Evolutionary conservation across 2,329 filamentous ascomycete genomes (phyloP).

Genomic region (Lachnellula subtilissima): DNA sequence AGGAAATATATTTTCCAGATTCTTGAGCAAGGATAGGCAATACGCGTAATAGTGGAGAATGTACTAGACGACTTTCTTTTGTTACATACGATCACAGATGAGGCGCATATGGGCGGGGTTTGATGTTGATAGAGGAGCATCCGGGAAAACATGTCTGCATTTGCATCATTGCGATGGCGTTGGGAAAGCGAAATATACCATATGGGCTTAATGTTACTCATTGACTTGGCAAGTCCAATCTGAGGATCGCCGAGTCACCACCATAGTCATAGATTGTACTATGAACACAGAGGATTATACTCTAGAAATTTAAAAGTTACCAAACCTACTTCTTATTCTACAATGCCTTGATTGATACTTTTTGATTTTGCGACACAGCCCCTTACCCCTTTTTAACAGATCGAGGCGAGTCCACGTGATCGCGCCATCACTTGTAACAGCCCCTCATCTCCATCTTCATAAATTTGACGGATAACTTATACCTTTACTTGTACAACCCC

Average conservation of each 20-base stretch:
- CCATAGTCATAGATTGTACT: neutral
- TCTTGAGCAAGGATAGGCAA: constrained; percentile 13
- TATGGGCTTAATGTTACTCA: constrained; percentile 3
- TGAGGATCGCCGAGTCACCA: neutral
- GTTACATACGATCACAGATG: neutral
- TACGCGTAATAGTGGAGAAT: constrained; percentile 1
- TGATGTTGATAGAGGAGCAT: neutral
- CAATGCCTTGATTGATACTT: neutral
- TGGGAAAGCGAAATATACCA: constrained; percentile 4
- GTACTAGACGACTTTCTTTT: constrained; percentile 2
- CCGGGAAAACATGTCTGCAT: neutral
- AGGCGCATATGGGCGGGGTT: neutral
- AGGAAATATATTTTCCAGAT: constrained; percentile 26
- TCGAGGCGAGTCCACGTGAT: too few species aligned
- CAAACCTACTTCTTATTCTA: neutral
- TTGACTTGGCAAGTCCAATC: neutral
- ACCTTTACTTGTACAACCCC: too few species aligned
- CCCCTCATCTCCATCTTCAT: too few species aligned
- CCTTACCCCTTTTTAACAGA: too few species aligned
- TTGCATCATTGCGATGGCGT: constrained; percentile 7
- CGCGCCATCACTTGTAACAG: too few species aligned
- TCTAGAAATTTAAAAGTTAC: neutral
- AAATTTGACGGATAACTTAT: too few species aligned
- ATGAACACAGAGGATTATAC: neutral
- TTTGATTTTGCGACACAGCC: too few species aligned